Base-by-base conservation (phyloP, 176 grass and related monocot species). In the Aegilops umbellulata region DNA sequence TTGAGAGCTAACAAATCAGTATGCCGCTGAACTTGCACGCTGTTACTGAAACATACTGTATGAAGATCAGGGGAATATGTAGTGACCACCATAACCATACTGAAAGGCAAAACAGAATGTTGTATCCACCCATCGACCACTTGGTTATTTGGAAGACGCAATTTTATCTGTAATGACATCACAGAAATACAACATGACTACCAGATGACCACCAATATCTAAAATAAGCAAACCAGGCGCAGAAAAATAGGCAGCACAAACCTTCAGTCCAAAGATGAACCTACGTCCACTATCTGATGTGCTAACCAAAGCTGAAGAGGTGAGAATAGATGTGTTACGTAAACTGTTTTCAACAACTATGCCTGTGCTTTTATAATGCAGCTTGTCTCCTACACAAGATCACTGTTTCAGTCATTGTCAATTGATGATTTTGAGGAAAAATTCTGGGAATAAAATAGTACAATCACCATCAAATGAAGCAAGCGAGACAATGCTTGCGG, bases 381-480 rank as follows among this genome's bases (percentile, higher is more conserved):
- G 36, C 39, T 17, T 46, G 39, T 26, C 39, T 74, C 70, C 70
- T 74, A 74, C 39, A 74, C 23, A 74, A 74, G 38, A 74, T 47
- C 70, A 74, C 14, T 26, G n/a, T 74, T 74, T 47, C 38, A 16
- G 38, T 74, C 39, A 14, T 26, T 4, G n/a, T 44, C 39, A 44
- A 74, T 14, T 16, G 39, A 74, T 74, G 70, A 42, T 74, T 14
- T 26, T 13, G 2, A 46, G 12, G 70, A 35, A 7, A 27, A 74
- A 13, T 46, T 47, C n/a, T 47, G 6, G 3, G 39, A 41, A 46
- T 26, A 27, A 10, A 74, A 74, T 16, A 47, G 23, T 74, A 74
- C 47, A 74, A 74, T 74, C 70, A 74, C 70, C 70, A 74, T 74
- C 70, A 17, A 47, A 74, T 47, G 70, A 74, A 74, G 70, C 39